Evolutionary conservation across 148 eudicot species (phyloP), one percentile per base, ranked within the genome.

Genomic region (Vaccinium darrowii): DNA sequence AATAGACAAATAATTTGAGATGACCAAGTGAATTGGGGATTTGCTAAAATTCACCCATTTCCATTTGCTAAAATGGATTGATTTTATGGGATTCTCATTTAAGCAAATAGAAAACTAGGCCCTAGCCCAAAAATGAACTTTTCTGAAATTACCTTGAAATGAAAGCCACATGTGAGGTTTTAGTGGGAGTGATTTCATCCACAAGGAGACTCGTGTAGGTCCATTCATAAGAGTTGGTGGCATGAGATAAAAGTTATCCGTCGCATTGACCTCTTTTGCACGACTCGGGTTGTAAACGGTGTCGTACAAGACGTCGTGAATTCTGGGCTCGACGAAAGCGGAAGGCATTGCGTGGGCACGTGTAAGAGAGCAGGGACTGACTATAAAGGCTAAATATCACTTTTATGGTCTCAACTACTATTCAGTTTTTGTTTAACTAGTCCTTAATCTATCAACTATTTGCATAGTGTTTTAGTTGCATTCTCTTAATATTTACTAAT

Each of bases 171-270:
- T 58, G 63, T 8, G 8, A 63, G 27, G 69, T 63, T 9, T 5
- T n/a, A 63, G 69, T n/a, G 69, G 69, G 69, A 63, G 69, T n/a
- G 13, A 63, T 9, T n/a, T n/a, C n/a, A 63, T 63, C 69, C 69
- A 63, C 69, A 63, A 3, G 27, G 25, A 63, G 27, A 8, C 12
- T 8, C 9, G 30, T n/a, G 69, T 21, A 63, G 16, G 18, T 3
- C 12, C 58, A 56, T 56, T 56, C 58, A 56, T 14, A 51, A 51
- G 5, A 56, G 58, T 15, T 56, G 58, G 58, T 56, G 18, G 18
- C 30, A 1, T 58, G 63, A 21, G 63, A 18, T 5, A 19, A 51
- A 58, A 58, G 62, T 8, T 1, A 63, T 63, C 30, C 5, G 27
- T n/a, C 27, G 13, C 69, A 63, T n/a, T 63, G 69, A 63, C 69